Evolutionary conservation across 2,329 filamentous ascomycete genomes (phyloP), one percentile per base, ranked within the genome.

Genomic region (Arachnopeziza araneosa): DNA sequence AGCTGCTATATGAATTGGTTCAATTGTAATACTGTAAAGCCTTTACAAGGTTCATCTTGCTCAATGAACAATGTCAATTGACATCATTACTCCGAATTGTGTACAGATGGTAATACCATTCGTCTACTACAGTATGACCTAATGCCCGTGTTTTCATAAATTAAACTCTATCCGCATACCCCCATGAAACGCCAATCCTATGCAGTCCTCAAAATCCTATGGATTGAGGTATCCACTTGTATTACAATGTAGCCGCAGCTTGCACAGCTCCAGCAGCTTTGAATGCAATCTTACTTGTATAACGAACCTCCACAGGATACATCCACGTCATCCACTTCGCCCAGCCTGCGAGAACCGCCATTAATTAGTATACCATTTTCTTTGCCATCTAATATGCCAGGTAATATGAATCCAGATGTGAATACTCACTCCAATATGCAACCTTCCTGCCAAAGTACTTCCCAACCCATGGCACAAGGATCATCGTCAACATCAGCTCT

Each of bases 391-490:
- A 19, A 14, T 1, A 44, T 17, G 12, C 36, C 17, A 3, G 17
- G 5, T 14, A 44, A 4, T 19, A 44, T 6, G 12, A 44, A 44
- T 44, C 7, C 12, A 62, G 3, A 10, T 21, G 17, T 44, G 14
- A 24, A n/a, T 10, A 80, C 88, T 74, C 81, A 97, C 93, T 91
- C 91, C 92, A 97, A 73, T 96, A 97, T 61, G 93, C 93, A 78
- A 93, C 96, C 75, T 91, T 96, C 74, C 95, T 84, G 52, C 95
- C 95, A 74, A 97, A 85, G 77, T 92, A 98, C 77, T 98, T 99
- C 61, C 95, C 95, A 67, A 91, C 79, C 75, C 96, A 97, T 2
- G 95, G 95, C 55, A 99, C 88, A 68, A 98, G 76, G 54, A 98
- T 89, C 91, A 99, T 96, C 22, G 90, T 96, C 72, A 98, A 76